Evolutionary conservation across 257 asterid species (phyloP).

Genomic region (Nicotiana benthamiana): DNA sequence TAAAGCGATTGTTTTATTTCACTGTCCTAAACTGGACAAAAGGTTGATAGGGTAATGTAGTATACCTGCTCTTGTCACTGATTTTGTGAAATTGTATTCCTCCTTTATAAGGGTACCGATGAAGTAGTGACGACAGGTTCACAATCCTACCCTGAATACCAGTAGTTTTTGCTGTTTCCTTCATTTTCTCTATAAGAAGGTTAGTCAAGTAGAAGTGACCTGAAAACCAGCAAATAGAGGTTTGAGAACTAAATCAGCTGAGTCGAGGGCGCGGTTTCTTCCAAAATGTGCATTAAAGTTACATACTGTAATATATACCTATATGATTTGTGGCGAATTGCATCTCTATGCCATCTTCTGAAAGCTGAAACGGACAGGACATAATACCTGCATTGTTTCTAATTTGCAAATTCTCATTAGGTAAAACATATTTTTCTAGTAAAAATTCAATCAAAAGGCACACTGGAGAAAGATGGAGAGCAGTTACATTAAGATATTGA

Average conservation of each 20-base stretch:
- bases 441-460: background rate
- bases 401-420: slow-evolving; percentile 1
- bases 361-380: slow-evolving; percentile 74
- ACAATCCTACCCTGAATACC: slow-evolving; percentile 79
- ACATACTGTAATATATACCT: slow-evolving; percentile 26
- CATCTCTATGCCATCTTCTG: slow-evolving; percentile 73
- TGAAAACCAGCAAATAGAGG: slow-evolving; percentile 8
- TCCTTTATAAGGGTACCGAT: slow-evolving; percentile 35
- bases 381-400: slow-evolving; percentile 94
- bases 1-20: background rate
- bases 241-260: background rate
- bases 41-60: too few species aligned
- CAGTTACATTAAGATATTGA: slow-evolving; percentile 66
- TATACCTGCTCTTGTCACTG: slow-evolving; percentile 47
- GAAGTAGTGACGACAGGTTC: slow-evolving; percentile 71
- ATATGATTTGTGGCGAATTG: slow-evolving; percentile 92
- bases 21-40: too few species aligned
- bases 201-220: slow-evolving; percentile 93
- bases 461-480: background rate
- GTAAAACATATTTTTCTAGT: background rate
- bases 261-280: too few species aligned
- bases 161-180: slow-evolving; percentile 51
- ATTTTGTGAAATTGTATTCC: slow-evolving; percentile 57
- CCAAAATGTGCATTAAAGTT: background rate
- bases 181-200: slow-evolving; percentile 85